Evolutionary conservation across 257 asterid genomes (phyloP), one percentile per base, ranked within the genome.

Genomic region (Osmanthus fragrans): DNA sequence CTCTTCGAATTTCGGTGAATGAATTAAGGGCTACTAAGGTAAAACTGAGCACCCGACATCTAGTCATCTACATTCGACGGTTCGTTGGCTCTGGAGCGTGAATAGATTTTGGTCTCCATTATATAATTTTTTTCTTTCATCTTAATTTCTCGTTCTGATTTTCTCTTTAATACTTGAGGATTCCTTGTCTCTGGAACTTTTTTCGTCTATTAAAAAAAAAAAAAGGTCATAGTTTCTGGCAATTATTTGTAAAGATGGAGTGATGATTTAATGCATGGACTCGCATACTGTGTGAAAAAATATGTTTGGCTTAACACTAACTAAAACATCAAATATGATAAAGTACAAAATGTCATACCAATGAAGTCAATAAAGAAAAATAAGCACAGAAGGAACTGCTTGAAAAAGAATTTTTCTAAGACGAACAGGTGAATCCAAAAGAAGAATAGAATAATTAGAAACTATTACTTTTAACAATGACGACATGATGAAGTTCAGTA

Each of bases 21-120:
- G 98, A 92, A 82, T 88, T 85, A 71, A 88, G 98, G 77, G 87
- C 81, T 74, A 76, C 88, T 67, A 94, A 94, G 97, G 98, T 94
- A 84, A 74, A 32, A 29, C 64, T 78, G 15, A 74, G 37, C 71
- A 54, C 76, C 72, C 33, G 36, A 37, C 10, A 2, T 51, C 13
- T 36, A 0, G 56, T 36, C 15, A 2, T 51, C 9, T 36, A 0
- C 37, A 0, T 27, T 42, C 58, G 7, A 11, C 69, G 39, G 34
- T 36, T 4, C 72, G 7, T 71, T 58, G 32, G 30, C 73, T 74
- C 64, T 19, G 70, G 71, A 23, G 25, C n/a, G n/a, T 51, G 32
- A 34, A 34, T 34, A 34, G 37, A 4, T 34, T 34, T 34, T 7
- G 37, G 37, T 34, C 37, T 34, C 37, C 37, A 5, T 34, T 34